Base-by-base conservation (phyloP, 345 rosid species). In the Syzygium aqueum region DNA sequence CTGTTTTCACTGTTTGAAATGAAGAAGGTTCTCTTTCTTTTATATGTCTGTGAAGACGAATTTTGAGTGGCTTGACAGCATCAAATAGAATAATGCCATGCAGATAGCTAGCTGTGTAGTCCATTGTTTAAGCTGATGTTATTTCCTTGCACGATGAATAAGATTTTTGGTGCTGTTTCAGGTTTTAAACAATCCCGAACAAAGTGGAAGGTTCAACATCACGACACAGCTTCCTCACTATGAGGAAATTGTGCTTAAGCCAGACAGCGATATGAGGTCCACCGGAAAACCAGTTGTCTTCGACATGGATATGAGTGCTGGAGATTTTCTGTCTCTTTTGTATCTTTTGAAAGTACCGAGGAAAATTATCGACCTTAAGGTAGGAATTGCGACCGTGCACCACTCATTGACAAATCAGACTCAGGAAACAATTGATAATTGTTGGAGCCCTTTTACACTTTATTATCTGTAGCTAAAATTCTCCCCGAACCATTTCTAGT, bases 221-320 rank as follows among this genome's bases (percentile, higher is more conserved):
- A 89, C 95, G 7, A 91, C 94, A 61, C 94, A 95, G 52, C 96
- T 94, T 88, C 96, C 98, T 88, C 90, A 92, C 86, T 94, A 94
- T 85, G 92, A 84, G 61, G 91, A 97, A 92, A 95, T 92, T n/a
- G 46, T 89, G 12, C 87, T 92, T 89, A 93, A 56, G 89, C 98
- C 98, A 89, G 90, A 93, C 49, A 5, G 82, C 37, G 49, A 73
- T 80, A 91, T 94, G 28, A 91, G 89, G 86, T 90, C 85, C 87
- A 90, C 91, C 0, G 98, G 98, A 30, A 96, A 94, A 91, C 95
- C 98, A 40, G 91, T 97, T 78, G 87, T 97, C 85, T 95, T 96
- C 27, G 98, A 97, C 89, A 97, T 94, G 97, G 99, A 97, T 85
- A 97, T 97, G 99, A 97, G 99, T 86, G 91, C 93, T 37, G 98